Evolutionary conservation across 257 asterid genomes (phyloP).

Genomic region (Capsicum rhomboideum): DNA sequence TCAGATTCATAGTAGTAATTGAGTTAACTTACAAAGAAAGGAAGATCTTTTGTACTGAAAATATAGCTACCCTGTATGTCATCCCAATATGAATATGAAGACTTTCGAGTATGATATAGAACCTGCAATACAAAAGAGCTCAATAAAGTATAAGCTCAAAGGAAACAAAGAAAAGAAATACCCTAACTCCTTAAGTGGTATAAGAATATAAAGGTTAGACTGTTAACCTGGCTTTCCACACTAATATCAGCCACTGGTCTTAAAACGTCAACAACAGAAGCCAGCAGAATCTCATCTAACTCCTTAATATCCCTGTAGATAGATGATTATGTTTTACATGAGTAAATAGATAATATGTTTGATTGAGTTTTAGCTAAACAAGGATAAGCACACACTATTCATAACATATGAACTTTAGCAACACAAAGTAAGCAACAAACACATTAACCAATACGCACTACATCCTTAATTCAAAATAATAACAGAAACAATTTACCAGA

Average conservation of each 20-base stretch:
- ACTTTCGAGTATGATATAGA: conserved; percentile 89
- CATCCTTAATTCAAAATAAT: not conserved
- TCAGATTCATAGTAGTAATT: not conserved
- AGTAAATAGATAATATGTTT: not conserved
- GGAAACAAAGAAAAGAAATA: not conserved
- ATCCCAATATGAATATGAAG: conserved; percentile 80
- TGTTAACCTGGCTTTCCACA: conserved; percentile 85
- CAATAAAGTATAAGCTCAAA: not conserved
- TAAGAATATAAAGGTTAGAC: not conserved
- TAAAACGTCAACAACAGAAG: conserved; percentile 61
- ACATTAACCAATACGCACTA: not conserved
- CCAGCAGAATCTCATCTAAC: conserved; percentile 59
- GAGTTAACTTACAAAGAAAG: conserved; percentile 74
- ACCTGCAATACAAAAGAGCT: conserved; percentile 41
- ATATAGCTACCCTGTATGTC: conserved; percentile 50
- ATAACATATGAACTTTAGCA: not conserved
- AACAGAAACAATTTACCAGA: not conserved
- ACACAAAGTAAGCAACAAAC: not conserved
- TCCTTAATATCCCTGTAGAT: conserved; percentile 76
- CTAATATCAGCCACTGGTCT: conserved; percentile 73
- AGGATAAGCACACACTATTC: not conserved
- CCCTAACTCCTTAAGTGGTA: not conserved
- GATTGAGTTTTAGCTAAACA: not conserved
- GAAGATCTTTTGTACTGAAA: conserved; percentile 80
- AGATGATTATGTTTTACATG: conserved; percentile 2